These are phyloP conservation scores for Cucurbita pepo DNA, from an alignment of 306 rosid species.

Conservation along the genomic window DNA sequence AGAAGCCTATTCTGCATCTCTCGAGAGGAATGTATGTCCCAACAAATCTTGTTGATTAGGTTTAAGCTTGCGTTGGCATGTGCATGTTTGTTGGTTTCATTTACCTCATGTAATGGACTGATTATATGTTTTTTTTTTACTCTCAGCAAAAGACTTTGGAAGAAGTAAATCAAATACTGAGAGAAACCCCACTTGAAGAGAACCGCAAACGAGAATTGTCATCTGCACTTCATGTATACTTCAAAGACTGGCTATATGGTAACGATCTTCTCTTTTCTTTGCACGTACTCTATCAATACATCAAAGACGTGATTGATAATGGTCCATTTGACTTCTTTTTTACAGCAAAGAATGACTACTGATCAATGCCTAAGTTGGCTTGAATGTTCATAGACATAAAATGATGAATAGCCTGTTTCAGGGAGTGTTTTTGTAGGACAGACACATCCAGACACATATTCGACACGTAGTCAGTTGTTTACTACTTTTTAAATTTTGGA, in stretches of 20 bases:
- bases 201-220: slow-evolving; percentile 75
- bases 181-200: slow-evolving; percentile 84
- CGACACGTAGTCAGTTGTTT: no score
- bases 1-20: slow-evolving; percentile 56
- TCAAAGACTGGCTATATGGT: slow-evolving; percentile 97
- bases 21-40: slow-evolving; percentile 54
- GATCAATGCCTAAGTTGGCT: background rate
- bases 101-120: background rate
- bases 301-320: background rate
- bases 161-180: slow-evolving; percentile 59
- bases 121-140: slow-evolving; percentile 6
- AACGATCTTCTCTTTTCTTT: slow-evolving; percentile 8
- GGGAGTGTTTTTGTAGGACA: no score
- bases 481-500: no score
- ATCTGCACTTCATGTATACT: slow-evolving; percentile 75
- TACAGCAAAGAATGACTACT: background rate
- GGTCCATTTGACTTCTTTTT: background rate
- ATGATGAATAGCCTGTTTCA: background rate
- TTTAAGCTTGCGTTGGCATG: background rate
- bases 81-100: background rate
- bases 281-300: background rate
- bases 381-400: background rate
- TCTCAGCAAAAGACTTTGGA: slow-evolving; percentile 53
- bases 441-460: no score
- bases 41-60: background rate